Conservation (phyloP, 177 flowering plant species). For the Vitis hybrid region DNA sequence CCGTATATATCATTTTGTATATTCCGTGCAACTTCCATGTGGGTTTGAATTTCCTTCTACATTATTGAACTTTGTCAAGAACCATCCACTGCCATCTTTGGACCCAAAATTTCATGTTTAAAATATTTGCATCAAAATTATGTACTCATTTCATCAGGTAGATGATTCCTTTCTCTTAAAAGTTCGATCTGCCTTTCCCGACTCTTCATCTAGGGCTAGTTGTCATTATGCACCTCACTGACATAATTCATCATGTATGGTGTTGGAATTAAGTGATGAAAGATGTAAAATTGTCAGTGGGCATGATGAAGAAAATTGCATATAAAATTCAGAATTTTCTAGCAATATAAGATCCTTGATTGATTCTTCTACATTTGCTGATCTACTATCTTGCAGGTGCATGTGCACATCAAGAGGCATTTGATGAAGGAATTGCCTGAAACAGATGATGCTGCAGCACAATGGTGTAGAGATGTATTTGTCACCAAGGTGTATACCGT, state of each 20-base stretch:
- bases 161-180: not conserved
- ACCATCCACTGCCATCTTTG: no score
- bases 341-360: not conserved
- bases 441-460: conserved; percentile 53
- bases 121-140: no score
- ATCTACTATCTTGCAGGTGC: conserved; percentile 48
- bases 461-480: conserved; percentile 69
- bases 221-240: not conserved
- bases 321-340: not conserved
- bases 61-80: no score
- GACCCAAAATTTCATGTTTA: no score
- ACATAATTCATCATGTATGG: no score
- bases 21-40: no score
- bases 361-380: not conserved
- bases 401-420: conserved; percentile 75
- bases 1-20: not conserved
- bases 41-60: no score
- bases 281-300: not conserved
- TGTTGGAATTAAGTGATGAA: not conserved
- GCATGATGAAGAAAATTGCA: not conserved
- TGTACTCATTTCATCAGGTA: no score
- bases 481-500: conserved; percentile 61
- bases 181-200: not conserved
- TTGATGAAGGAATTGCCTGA: conserved; percentile 63
- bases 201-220: not conserved